Percentiles rank a stretch among this genome's conserved stretches.
phyloP scores from a whole-genome alignment of 768 basidiomycete species.

The Cyclocybe cylindracea region DNA sequence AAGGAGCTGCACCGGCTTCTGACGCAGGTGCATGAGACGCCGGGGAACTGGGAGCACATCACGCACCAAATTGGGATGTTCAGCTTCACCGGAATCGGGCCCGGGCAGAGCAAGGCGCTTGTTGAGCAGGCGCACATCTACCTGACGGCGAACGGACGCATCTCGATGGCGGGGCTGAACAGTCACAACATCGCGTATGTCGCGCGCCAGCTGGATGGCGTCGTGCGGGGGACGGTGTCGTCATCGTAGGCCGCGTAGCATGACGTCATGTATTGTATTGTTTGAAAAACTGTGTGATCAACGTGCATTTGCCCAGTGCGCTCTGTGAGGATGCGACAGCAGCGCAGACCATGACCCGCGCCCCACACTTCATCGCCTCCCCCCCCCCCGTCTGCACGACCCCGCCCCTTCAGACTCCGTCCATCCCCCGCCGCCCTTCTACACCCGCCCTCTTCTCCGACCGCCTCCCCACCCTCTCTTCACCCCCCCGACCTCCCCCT shows the following conservation, averaged over 20 bases:
- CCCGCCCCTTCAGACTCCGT: constrained; percentile 38
- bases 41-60: constrained; percentile 96
- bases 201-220: constrained; percentile 69
- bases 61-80: constrained; percentile 97
- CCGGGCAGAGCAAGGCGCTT: constrained; percentile 68
- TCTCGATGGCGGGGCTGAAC: constrained; percentile 95
- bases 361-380: constrained; percentile 45
- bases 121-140: constrained; percentile 80
- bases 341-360: constrained; percentile 12
- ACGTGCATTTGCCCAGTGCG: constrained; percentile 6
- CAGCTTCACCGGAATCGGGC: constrained; percentile 85
- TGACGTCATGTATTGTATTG: constrained; percentile 38
- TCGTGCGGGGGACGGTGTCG: constrained; percentile 43
- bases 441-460: constrained; percentile 40
- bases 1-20: constrained; percentile 72
- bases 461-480: constrained; percentile 22
- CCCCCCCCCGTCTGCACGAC: constrained; percentile 26
- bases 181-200: constrained; percentile 75
- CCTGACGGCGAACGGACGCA: constrained; percentile 84
- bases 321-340: background rate
- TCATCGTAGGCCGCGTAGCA: constrained; percentile 21
- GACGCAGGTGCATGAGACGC: constrained; percentile 79
- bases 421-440: constrained; percentile 29
- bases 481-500: constrained; percentile 26
- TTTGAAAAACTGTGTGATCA: constrained; percentile 20